Percentiles rank a stretch among this genome's conserved stretches.
Evolutionary conservation across 2,329 filamentous ascomycete species (phyloP).

Genomic region (Hypocrella siamensis): DNA sequence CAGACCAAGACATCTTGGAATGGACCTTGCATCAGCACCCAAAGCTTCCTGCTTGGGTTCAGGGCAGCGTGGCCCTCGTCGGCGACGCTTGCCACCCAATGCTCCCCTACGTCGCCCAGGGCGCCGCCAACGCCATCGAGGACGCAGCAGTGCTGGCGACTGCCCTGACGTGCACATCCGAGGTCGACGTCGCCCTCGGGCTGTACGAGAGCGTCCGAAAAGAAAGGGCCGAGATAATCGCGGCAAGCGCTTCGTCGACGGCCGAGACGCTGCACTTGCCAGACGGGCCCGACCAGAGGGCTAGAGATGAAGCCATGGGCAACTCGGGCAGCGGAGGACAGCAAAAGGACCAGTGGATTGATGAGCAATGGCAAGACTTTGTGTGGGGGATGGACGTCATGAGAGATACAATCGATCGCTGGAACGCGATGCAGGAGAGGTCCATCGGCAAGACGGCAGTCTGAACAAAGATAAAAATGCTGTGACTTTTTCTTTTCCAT

Average conservation of each 20-base stretch:
- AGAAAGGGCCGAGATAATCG: not conserved
- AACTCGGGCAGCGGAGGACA: not conserved
- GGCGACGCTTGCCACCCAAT: constrained; percentile 9
- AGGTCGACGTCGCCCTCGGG: not conserved
- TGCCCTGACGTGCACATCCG: not conserved
- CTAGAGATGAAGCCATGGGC: not conserved
- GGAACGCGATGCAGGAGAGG: not conserved
- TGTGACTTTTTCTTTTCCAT: too few species aligned
- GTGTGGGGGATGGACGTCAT: not conserved
- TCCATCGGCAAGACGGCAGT: too few species aligned
- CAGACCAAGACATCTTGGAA: not conserved
- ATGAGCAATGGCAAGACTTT: not conserved
- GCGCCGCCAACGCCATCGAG: constrained; percentile 11
- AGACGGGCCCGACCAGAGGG: not conserved
- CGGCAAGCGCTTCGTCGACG: not conserved
- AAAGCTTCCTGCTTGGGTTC: constrained; percentile 3
- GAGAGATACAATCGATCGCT: not conserved
- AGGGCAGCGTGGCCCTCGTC: constrained; percentile 5
- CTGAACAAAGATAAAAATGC: too few species aligned
- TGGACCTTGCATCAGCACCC: not conserved
- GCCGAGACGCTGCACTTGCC: not conserved
- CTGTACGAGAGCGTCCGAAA: not conserved
- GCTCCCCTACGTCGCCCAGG: constrained; percentile 11
- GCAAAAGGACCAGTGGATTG: not conserved
- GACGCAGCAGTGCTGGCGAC: constrained; percentile 5